Evolutionary conservation across 768 basidiomycete genomes (phyloP), one percentile per base, ranked within the genome.

Genomic region (Fistulinella prunicolor): DNA sequence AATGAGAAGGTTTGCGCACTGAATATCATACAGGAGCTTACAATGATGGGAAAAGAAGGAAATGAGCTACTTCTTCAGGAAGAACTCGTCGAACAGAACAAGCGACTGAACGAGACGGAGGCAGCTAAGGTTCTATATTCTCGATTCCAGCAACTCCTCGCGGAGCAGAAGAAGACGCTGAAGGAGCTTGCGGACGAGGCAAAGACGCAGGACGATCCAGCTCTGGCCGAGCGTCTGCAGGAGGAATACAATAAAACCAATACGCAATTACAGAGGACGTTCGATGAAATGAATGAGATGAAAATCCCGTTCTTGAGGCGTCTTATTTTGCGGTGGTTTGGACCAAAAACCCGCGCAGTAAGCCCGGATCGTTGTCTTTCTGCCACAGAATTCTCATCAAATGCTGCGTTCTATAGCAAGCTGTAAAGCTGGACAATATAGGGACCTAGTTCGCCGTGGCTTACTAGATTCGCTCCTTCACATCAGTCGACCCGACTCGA

Each of bases 41-140:
- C 17, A 7, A 12, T 0, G 0, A 21, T 20, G 1, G 42, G 17
- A 4, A 20, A 16, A 0, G 14, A 1, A 1, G 22, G n/a, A 13
- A 38, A 44, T 0, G 41, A 49, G 14, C 23, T 59, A 0, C 53
- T 60, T 9, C 36, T 60, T 21, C 60, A 60, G 26, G 60, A 61
- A 51, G 60, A 61, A 29, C 40, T 60, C 1, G 38, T 57, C 9
- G 37, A 30, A 6, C 54, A 47, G 4, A 10, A 36, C 1, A 60
- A 51, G 21, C 49, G 34, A 24, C 40, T 63, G 1, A 57, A 60
- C 19, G 60, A 61, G 39, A 63, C 60, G 2, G 57, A 56, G 29
- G 60, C 60, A 2, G 61, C 37, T 6, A 62, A 56, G 26, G 29
- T 48, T 37, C 7, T 61, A 16, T 53, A 53, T 13, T 56, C 43